Evolutionary conservation across 805 yeast genomes (phyloP), one percentile per base, ranked within the genome.

Genomic region (Crinitomyces ghanaensis): DNA sequence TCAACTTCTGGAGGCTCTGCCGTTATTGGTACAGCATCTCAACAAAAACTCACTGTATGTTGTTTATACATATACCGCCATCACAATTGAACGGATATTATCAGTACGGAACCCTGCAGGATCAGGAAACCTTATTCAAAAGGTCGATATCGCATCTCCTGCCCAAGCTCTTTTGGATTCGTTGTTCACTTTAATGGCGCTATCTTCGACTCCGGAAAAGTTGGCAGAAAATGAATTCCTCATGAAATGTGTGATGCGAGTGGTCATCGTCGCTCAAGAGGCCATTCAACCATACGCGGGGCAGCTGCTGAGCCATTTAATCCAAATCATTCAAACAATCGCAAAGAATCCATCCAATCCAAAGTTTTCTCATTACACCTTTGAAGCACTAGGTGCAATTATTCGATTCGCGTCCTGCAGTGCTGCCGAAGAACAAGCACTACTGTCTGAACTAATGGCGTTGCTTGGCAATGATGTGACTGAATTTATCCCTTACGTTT

Each of bases 341-440:
- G 64, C 85, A 16, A 76, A 74, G 46, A 91, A 91, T 49, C 99
- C 99, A 4, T 82, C 97, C 4, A 91, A 91, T 57, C 98, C 99
- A 28, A 73, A 77, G 46, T 91, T 91, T 50, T 72, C 85, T 5
- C 98, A 91, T 56, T 93, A 76, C 51, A 66, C 81, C 3, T 91
- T 91, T 54, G 99, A 91, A 62, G 68, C 93, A 6, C 65, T 91
- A 38, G 88, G 91, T 17, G 77, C 77, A 4, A 60, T 86, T 31
- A 60, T 86, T 38, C 76, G 77, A 43, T 76, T 56, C 49, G 50
- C 59, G 23, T 44, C 46, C 2, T 42, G 57, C 16, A 57, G 63
- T 25, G 50, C 61, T 26, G 37, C 55, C 4, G 41, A 50, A 8
- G 75, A 76, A 37, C 57, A 59, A 4, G 40, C 70, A 7, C 62